Conservation (phyloP, 129 eudicot genomes). For the Lactuca sativa region DNA sequence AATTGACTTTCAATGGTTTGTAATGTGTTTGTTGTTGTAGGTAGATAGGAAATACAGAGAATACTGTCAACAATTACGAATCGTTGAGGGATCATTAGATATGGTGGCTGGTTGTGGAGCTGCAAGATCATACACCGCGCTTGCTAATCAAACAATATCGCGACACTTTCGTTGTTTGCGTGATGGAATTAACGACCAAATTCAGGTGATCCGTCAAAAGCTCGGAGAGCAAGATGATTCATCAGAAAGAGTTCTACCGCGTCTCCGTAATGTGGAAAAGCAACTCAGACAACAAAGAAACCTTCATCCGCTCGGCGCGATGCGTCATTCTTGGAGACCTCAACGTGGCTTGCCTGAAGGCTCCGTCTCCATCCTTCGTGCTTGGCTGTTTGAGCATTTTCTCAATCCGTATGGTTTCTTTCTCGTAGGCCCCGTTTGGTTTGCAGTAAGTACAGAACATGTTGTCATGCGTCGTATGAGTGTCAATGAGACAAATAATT, state of each 20-base stretch:
- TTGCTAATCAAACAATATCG: conserved; percentile 76
- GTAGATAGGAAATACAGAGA: conserved; percentile 75
- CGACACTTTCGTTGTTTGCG: conserved; percentile 77
- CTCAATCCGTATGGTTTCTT: conserved; percentile 78
- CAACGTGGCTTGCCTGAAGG: conserved; percentile 91
- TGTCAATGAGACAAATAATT: background rate
- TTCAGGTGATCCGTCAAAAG: conserved; percentile 46
- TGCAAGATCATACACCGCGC: conserved; percentile 72
- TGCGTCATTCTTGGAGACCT: conserved; percentile 93
- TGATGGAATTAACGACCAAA: conserved; percentile 64
- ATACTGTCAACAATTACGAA: conserved; percentile 64
- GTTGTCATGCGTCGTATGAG: background rate
- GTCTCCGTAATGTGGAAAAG: conserved; percentile 80
- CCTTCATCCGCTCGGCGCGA: conserved; percentile 69
- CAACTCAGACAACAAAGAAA: conserved; percentile 71
- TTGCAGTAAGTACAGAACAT: background rate
- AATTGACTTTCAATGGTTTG: no score
- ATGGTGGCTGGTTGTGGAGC: conserved; percentile 72
- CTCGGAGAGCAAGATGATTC: conserved; percentile 74
- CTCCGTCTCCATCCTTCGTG: conserved; percentile 85
- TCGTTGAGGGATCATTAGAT: conserved; percentile 66
- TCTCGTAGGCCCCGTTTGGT: background rate
- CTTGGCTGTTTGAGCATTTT: conserved; percentile 97
- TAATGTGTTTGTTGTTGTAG: conserved; percentile 35
- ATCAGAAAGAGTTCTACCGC: conserved; percentile 51